A percentile compares a stretch with the other conserved stretches of the same genome.
phyloP scores from a whole-genome alignment of 2,329 filamentous ascomycete genomes.

The Huntiella bhutanensis region DNA sequence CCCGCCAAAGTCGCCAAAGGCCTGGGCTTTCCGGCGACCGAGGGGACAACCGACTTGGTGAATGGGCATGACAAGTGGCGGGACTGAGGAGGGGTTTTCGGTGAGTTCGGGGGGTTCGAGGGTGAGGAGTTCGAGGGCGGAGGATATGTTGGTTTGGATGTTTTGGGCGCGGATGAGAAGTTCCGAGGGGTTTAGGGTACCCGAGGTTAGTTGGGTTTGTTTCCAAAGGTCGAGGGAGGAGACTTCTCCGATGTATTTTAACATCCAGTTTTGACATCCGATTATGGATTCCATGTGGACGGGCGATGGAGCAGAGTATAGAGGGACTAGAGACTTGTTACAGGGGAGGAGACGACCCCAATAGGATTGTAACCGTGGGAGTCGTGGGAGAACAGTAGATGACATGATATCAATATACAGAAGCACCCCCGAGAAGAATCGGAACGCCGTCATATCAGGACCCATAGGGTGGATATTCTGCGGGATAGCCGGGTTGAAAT shows the following conservation, averaged over 20 bases:
- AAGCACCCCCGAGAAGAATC: constrained; percentile 28
- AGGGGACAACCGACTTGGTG: constrained; percentile 11
- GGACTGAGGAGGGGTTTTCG: background rate
- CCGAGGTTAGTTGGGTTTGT: constrained; percentile 23
- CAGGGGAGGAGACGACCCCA: constrained; percentile 22
- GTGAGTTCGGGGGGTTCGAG: background rate
- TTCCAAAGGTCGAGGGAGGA: constrained; percentile 37
- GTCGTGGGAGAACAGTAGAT: constrained; percentile 25
- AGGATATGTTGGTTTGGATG: constrained; percentile 22
- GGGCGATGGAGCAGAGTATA: constrained; percentile 13
- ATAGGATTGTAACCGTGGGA: constrained; percentile 25
- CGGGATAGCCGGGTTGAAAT: constrained; percentile 20
- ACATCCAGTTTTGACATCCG: constrained; percentile 37
- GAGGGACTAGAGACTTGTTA: constrained; percentile 8
- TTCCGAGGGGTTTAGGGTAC: constrained; percentile 26
- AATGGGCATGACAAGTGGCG: constrained; percentile 8
- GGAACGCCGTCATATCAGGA: constrained; percentile 27
- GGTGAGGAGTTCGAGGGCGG: constrained; percentile 17
- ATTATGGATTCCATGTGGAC: constrained; percentile 31
- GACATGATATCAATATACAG: constrained; percentile 32
- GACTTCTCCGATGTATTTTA: constrained; percentile 35
- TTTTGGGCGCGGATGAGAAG: constrained; percentile 25
- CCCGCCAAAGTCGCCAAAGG: constrained; percentile 8
- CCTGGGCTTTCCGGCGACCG: constrained; percentile 3
- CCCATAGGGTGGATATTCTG: constrained; percentile 22